Conservation (phyloP, 2,329 filamentous ascomycete species). For the Thielaviopsis euricoi region DNA sequence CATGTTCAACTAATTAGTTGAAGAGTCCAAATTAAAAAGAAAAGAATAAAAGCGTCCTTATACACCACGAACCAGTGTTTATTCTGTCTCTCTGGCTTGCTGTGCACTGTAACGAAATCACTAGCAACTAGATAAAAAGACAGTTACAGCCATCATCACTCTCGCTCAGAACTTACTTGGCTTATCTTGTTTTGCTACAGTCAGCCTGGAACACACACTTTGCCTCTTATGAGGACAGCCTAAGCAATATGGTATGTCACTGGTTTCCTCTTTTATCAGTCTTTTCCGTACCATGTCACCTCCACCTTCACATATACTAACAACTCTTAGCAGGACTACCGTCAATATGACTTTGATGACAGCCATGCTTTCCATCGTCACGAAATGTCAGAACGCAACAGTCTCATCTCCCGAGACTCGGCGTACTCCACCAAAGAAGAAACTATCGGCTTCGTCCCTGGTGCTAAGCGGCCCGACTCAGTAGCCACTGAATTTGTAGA, state of each 20-base stretch:
- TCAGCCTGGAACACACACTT: constrained; percentile 8
- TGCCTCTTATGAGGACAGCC: background rate
- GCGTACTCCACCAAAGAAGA: constrained; percentile 44
- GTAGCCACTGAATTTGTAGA: constrained; percentile 64
- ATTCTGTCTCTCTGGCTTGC: background rate
- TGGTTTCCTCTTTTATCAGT: background rate
- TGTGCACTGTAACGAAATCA: background rate
- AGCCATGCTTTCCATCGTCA: background rate
- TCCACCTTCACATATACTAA: background rate
- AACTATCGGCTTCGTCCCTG: constrained; percentile 18
- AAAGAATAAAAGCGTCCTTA: background rate
- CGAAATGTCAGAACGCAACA: constrained; percentile 36
- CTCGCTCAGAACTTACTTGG: background rate
- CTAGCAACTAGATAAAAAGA: background rate
- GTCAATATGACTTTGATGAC: constrained; percentile 3
- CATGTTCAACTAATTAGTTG: background rate
- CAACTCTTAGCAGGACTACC: constrained; percentile 5
- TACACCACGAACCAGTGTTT: background rate
- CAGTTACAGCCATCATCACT: background rate
- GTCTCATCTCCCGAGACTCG: constrained; percentile 28
- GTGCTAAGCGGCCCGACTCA: constrained; percentile 41
- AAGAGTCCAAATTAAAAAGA: too few relatives aligned
- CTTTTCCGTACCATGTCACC: too few relatives aligned
- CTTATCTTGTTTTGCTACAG: background rate
- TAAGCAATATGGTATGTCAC: constrained; percentile 20